Evolutionary conservation across 1,284 basidiomycete genomes (phyloP), one percentile per base, ranked within the genome.

Genomic region (Cutaneotrichosporon arboriforme): DNA sequence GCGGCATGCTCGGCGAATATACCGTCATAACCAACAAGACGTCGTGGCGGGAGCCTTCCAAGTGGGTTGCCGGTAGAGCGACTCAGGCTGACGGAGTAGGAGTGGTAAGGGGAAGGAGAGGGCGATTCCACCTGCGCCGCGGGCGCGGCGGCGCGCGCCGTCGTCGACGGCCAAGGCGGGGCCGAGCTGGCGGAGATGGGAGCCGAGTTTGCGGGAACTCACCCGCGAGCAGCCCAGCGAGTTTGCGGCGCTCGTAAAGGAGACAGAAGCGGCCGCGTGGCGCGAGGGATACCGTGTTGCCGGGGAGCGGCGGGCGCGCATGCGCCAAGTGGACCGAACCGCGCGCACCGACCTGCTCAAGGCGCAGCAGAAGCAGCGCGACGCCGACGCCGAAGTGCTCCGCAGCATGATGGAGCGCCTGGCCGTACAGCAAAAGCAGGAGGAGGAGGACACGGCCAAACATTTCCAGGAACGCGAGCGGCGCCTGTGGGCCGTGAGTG

Each of bases 401-500:
- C 43, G 53, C 37, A 48, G 53, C 33, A 52, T 72, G 59, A 43
- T 73, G 51, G 60, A 66, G 37, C 66, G 64, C 1, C 53, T 73
- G 52, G 60, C 59, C 0, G 59, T 73, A 21, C 53, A 57, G 49
- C 62, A 65, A 22, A 45, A 55, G 13, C 43, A 60, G 45, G 65
- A 70, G 55, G 64, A 66, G 46, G 61, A 69, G 47, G 69, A 70
- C 37, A 44, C 54, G 4, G 49, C 54, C 7, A 46, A 54, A 37
- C 49, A 52, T 4, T 73, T 72, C 49, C 57, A 52, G 2, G 67
- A 72, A 36, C 55, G 69, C 39, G 61, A 69, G 31, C 60, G 59
- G 46, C 59, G 58, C 53, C 59, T 73, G 4, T 73, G 71, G 71
- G 61, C 54, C 8, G 69, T 71, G 48, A 62, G 65, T 62, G 26